Percentiles rank a stretch among this genome's conserved stretches.
These are phyloP conservation scores for Filobasidium floriforme DNA, from an alignment of 768 basidiomycete genomes.

Conservation along the genomic window DNA sequence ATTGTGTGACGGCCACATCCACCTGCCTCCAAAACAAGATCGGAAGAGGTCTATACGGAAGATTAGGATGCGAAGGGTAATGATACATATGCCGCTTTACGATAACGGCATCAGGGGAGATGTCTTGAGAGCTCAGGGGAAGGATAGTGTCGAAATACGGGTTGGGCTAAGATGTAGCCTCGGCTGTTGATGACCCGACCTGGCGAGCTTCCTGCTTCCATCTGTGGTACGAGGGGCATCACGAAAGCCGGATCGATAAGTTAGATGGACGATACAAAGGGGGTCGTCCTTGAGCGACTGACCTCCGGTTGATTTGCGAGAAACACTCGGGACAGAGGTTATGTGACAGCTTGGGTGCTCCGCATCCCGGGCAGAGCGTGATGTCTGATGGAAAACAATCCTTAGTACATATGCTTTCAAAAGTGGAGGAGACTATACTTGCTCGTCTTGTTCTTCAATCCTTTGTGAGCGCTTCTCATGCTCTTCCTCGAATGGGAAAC, in stretches of 20 bases:
- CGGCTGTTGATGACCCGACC: neutral
- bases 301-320: constrained; percentile 58
- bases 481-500: constrained; percentile 85
- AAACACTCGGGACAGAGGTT: constrained; percentile 79
- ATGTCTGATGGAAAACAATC: constrained; percentile 56
- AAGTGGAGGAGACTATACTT: constrained; percentile 31
- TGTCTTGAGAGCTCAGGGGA: no score
- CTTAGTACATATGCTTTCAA: neutral
- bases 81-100: no score
- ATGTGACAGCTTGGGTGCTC: constrained; percentile 77
- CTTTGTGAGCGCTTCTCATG: constrained; percentile 93
- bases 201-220: constrained; percentile 9
- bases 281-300: constrained; percentile 30
- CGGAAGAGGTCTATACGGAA: no score
- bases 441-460: constrained; percentile 89
- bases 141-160: no score
- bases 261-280: no score
- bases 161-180: no score
- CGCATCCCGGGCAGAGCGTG: constrained; percentile 83
- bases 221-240: neutral
- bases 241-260: neutral
- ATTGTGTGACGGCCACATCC: no score
- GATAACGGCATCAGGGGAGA: no score
- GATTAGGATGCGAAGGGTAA: no score
- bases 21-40: no score